A percentile compares a stretch with the other conserved stretches of the same genome.
These are phyloP conservation scores for Blastomyces emzantsi DNA, from an alignment of 2,329 filamentous ascomycete genomes.

Conservation along the genomic window DNA sequence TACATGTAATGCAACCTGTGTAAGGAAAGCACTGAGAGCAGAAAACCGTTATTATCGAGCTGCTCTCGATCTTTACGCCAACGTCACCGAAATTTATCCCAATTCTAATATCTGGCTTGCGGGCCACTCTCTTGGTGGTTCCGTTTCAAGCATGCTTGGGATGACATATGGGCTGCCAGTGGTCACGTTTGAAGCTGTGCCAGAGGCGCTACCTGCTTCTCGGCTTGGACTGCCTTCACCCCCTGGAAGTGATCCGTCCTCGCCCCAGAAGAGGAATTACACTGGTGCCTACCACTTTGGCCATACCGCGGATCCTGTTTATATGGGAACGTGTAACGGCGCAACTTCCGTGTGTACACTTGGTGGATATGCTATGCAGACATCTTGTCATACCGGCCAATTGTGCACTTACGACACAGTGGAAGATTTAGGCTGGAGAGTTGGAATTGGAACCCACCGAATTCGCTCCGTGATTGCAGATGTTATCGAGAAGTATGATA, in stretches of 20 bases:
- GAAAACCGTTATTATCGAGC: slow-evolving; percentile 91
- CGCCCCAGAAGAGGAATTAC: slow-evolving; percentile 60
- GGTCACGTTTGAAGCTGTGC: slow-evolving; percentile 90
- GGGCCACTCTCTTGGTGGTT: slow-evolving; percentile 86
- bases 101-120: slow-evolving; percentile 77
- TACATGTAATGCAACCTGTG: slow-evolving; percentile 85
- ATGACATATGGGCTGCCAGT: slow-evolving; percentile 83
- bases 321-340: slow-evolving; percentile 86
- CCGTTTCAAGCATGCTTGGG: slow-evolving; percentile 78
- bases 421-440: slow-evolving; percentile 80
- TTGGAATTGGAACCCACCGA: slow-evolving; percentile 83
- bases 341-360: slow-evolving; percentile 83
- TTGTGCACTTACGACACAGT: slow-evolving; percentile 93
- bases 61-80: slow-evolving; percentile 79
- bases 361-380: slow-evolving; percentile 88
- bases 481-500: slow-evolving; percentile 74
- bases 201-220: slow-evolving; percentile 76
- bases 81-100: slow-evolving; percentile 83
- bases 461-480: slow-evolving; percentile 82
- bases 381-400: slow-evolving; percentile 78
- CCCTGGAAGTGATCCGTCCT: slow-evolving; percentile 62
- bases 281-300: slow-evolving; percentile 87
- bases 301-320: slow-evolving; percentile 91
- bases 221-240: slow-evolving; percentile 79
- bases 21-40: slow-evolving; percentile 61